These are phyloP conservation scores for Solanum gracilifrons DNA, from an alignment of 257 asterid species.

Conservation along the genomic window DNA sequence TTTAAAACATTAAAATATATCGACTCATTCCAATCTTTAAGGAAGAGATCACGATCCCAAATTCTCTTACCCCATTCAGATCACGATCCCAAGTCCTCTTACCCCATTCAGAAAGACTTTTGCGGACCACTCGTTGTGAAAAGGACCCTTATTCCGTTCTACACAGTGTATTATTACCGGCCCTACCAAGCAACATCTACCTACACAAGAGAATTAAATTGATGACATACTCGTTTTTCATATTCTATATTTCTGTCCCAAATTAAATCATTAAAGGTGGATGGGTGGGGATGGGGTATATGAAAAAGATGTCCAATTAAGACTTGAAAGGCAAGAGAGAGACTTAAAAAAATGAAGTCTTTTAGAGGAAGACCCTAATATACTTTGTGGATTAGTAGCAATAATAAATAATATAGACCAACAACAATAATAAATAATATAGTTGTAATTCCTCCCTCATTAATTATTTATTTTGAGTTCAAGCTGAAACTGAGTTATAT, in stretches of 20 bases:
- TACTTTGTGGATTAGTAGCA: not conserved
- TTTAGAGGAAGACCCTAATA: not conserved
- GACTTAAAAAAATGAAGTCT: not conserved
- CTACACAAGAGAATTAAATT: not conserved
- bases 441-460: no score
- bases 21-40: not conserved
- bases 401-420: no score
- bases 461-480: no score
- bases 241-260: not conserved
- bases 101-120: no score
- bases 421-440: not conserved
- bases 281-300: not conserved
- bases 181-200: not conserved
- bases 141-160: no score
- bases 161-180: no score
- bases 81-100: no score
- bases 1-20: no score
- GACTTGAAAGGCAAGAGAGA: not conserved
- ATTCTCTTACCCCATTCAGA: no score
- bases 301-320: not conserved
- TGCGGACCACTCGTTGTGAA: no score
- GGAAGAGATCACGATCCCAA: not conserved
- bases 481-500: no score
- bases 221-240: not conserved
- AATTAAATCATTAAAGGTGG: not conserved